phyloP scores from a whole-genome alignment of 108 stramenopile genomes.

The Mayamaea pseudoterrestris region DNA sequence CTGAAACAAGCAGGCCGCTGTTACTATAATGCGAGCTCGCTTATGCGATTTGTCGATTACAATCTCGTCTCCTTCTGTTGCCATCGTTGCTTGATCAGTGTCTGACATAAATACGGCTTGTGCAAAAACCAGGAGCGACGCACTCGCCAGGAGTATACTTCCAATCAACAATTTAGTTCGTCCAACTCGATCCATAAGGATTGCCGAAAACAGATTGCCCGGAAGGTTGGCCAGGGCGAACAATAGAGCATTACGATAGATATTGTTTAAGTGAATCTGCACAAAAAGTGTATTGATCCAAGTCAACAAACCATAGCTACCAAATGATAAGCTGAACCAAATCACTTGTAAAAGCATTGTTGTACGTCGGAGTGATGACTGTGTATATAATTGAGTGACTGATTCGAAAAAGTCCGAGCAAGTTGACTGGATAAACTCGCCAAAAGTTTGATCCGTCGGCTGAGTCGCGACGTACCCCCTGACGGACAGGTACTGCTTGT shows the following conservation, averaged over 20 bases:
- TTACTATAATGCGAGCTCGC: constrained; percentile 46
- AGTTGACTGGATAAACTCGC: not conserved
- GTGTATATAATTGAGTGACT: constrained; percentile 29
- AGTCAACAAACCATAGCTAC: constrained; percentile 58
- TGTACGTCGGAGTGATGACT: constrained; percentile 25
- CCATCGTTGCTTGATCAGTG: constrained; percentile 4
- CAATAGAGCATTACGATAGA: constrained; percentile 64
- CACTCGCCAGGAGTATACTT: constrained; percentile 29
- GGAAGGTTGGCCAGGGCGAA: constrained; percentile 64
- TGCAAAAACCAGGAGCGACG: constrained; percentile 48
- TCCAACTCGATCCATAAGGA: constrained; percentile 42
- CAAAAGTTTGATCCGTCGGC: too few species aligned
- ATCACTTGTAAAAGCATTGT: constrained; percentile 53
- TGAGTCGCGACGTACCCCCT: too few species aligned
- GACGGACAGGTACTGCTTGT: too few species aligned
- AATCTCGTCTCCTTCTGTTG: too few species aligned
- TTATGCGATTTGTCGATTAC: too few species aligned
- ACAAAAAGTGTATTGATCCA: constrained; percentile 80
- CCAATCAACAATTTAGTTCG: constrained; percentile 35
- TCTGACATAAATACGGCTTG: constrained; percentile 8
- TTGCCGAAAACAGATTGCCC: constrained; percentile 44
- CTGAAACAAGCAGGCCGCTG: constrained; percentile 61
- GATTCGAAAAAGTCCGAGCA: constrained; percentile 17
- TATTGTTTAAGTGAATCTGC: constrained; percentile 49
- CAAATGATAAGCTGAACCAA: constrained; percentile 68